Evolutionary conservation across 2,329 filamentous ascomycete genomes (phyloP), one percentile per base, ranked within the genome.

Genomic region (Hypoxylon sp.): DNA sequence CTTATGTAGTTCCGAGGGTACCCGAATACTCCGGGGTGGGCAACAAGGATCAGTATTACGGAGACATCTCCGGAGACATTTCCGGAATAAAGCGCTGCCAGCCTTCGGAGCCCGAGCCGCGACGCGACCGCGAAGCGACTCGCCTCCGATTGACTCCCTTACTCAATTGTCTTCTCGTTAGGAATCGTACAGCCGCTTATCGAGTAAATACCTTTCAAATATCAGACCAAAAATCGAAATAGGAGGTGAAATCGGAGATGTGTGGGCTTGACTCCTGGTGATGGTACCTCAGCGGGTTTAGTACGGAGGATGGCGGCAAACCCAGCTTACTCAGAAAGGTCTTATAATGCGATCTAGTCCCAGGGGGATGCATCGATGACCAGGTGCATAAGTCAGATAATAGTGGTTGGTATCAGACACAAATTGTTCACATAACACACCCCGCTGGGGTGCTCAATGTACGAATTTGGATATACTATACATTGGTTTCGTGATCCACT

Each of bases 51-150:
- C 11, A 12, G 2, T 8, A 29, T 34, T 12, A 11, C 11, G 30
- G 16, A 25, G 19, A 29, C 32, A 32, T 30, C 11, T 41, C 9
- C 23, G 32, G 30, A 37, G 30, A 25, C 9, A 6, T 37, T 27
- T 25, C 23, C 32, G 50, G 32, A 3, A 19, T 6, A 23, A 39
- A 27, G n/a, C 14, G 5, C 11, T 30, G 14, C 14, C 14, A 16
- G 2, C 6, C 25, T 25, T 52, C 50, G 50, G 50, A 16, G 32
- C 5, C 51, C 51, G 51, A 53, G 16, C 23, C 27, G 39, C 39
- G 39, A 6, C 37, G 52, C 39, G 52, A 55, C 27, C 43, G n/a
- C 39, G 39, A 55, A 25, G 52, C 27, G 39, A 43, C 8, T n/a
- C 5, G 23, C 19, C 11, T 19, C 14, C 34, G 29, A 16, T 5